phyloP scores from a whole-genome alignment of 768 basidiomycete species.

The Astraeus odoratus region DNA sequence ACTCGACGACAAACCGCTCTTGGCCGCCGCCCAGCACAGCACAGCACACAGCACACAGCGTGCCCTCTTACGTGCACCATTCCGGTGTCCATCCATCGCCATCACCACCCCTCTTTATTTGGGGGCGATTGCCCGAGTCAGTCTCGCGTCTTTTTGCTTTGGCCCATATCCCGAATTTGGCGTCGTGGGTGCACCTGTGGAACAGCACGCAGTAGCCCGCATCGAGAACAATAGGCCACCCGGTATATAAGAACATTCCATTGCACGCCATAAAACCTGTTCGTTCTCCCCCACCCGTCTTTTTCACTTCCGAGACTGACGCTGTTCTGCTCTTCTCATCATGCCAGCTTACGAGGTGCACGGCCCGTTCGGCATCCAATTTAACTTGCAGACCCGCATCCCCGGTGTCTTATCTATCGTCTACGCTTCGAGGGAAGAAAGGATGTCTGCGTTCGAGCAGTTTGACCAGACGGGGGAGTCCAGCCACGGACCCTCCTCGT shows the following conservation, averaged over 20 bases:
- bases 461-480: constrained; percentile 21
- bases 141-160: no score
- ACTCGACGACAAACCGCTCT: constrained; percentile 4
- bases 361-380: constrained; percentile 14
- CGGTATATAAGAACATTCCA: no score
- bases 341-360: constrained; percentile 21
- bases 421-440: constrained; percentile 8
- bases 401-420: constrained; percentile 7
- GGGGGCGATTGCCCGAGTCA: no score
- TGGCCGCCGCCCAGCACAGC: background rate
- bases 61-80: no score
- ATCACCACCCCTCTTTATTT: no score
- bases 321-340: background rate
- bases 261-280: background rate
- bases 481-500: constrained; percentile 16
- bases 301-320: background rate
- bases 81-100: no score
- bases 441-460: constrained; percentile 7
- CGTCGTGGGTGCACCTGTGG: no score
- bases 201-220: no score
- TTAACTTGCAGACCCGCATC: constrained; percentile 11
- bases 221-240: no score
- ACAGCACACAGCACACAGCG: no score
- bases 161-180: no score
- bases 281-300: background rate